These are phyloP conservation scores for Amphirosellinia nigrospora DNA, from an alignment of 495 filamentous ascomycete genomes.

Conservation along the genomic window DNA sequence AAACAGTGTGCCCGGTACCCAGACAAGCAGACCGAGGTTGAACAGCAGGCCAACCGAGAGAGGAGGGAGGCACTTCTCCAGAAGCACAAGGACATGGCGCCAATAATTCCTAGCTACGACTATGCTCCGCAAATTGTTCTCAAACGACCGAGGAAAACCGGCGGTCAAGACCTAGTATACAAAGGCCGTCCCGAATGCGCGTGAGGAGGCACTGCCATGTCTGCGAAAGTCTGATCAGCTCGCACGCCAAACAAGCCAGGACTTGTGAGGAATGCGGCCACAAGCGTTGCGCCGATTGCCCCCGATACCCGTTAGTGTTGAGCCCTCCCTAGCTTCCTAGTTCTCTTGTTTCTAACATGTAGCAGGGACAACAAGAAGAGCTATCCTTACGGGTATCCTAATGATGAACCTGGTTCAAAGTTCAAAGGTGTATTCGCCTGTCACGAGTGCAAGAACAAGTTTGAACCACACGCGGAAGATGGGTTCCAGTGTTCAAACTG, in stretches of 20 bases:
- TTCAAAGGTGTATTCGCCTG: conserved; percentile 64
- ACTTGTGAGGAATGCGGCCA: conserved; percentile 77
- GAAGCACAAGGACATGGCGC: conserved; percentile 54
- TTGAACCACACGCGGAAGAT: conserved; percentile 49
- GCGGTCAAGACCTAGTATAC: conserved; percentile 73
- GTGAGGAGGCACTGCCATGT: conserved; percentile 79
- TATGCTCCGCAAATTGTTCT: conserved; percentile 52
- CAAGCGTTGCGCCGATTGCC: conserved; percentile 79
- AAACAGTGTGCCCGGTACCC: conserved; percentile 80
- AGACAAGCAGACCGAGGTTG: conserved; percentile 55
- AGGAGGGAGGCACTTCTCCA: conserved; percentile 52
- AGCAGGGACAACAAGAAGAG: conserved; percentile 71
- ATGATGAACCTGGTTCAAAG: conserved; percentile 61
- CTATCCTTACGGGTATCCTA: conserved; percentile 79
- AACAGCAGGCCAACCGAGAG: conserved; percentile 55
- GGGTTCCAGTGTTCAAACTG: conserved; percentile 65
- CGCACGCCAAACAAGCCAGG: conserved; percentile 58
- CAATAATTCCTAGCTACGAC: conserved; percentile 56
- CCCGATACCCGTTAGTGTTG: conserved; percentile 75
- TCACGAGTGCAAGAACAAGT: conserved; percentile 66
- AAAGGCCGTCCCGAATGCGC: conserved; percentile 66
- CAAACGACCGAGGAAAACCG: conserved; percentile 66
- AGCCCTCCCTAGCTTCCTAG: neutral
- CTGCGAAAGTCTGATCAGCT: conserved; percentile 68
- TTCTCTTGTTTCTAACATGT: conserved; percentile 15